Evolutionary conservation across 169 alveolate species (phyloP).

Genomic region (Haemoproteus tartakovskyi): DNA sequence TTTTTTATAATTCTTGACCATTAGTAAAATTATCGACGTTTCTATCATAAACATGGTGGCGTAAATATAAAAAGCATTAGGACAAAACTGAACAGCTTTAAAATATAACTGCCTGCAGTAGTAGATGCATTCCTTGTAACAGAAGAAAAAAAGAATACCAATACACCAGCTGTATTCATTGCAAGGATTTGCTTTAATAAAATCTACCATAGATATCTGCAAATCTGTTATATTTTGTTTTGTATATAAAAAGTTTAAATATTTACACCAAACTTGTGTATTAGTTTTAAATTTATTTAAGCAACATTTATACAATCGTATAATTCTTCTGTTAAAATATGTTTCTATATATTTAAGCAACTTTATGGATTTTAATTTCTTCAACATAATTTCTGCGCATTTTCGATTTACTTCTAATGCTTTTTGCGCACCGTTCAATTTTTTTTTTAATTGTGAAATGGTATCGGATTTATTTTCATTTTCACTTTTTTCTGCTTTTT

Average conservation of each 20-base stretch:
- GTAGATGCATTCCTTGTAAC: slow-evolving; percentile 15
- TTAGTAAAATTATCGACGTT: slow-evolving; percentile 22
- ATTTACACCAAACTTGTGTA: slow-evolving; percentile 31
- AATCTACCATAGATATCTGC: slow-evolving; percentile 32
- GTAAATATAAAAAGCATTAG: slow-evolving; percentile 12
- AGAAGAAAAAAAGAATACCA: slow-evolving; percentile 31
- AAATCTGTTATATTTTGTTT: slow-evolving; percentile 10
- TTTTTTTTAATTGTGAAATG: no score
- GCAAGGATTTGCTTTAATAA: slow-evolving; percentile 25
- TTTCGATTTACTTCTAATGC: slow-evolving; percentile 9
- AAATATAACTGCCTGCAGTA: slow-evolving; percentile 44
- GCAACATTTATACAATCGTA: slow-evolving; percentile 18
- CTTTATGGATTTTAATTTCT: slow-evolving; percentile 27
- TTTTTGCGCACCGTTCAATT: no score
- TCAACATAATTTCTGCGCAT: slow-evolving; percentile 10
- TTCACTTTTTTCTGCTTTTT: no score
- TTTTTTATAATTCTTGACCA: slow-evolving; percentile 23
- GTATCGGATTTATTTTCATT: no score
- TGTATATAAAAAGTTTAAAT: slow-evolving; percentile 35
- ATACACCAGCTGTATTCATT: slow-evolving; percentile 46
- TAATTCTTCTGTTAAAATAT: slow-evolving; percentile 42
- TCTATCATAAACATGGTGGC: slow-evolving; percentile 19
- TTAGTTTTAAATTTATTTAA: slow-evolving; percentile 41
- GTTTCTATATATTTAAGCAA: slow-evolving; percentile 16
- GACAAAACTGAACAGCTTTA: slow-evolving; percentile 38